These are phyloP conservation scores for Nitzschia sp. DNA, from an alignment of 108 stramenopile species.

Conservation along the genomic window DNA sequence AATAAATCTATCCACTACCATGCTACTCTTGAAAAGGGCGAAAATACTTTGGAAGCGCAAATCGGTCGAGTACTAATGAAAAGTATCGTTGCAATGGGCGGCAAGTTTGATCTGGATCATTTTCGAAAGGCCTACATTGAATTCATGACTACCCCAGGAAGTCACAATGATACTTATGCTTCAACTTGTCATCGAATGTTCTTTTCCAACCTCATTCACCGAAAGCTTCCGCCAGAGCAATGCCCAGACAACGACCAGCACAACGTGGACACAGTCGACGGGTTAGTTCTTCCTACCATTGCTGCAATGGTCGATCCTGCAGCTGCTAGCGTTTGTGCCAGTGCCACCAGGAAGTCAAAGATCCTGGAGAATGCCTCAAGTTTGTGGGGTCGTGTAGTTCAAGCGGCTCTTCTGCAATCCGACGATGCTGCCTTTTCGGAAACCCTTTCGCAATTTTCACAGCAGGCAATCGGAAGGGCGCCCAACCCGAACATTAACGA, in stretches of 20 bases:
- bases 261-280: conserved; percentile 91
- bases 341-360: conserved; percentile 52
- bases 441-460: conserved; percentile 27
- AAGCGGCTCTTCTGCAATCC: conserved; percentile 25
- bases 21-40: conserved; percentile 72
- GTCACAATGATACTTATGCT: conserved; percentile 90
- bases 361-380: conserved; percentile 46
- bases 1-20: conserved; percentile 82
- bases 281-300: conserved; percentile 73
- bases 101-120: conserved; percentile 53
- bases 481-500: conserved; percentile 21
- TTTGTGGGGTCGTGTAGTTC: conserved; percentile 49
- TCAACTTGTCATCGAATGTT: conserved; percentile 93
- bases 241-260: conserved; percentile 92
- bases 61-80: conserved; percentile 72
- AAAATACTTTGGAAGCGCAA: conserved; percentile 83
- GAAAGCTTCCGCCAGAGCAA: conserved; percentile 51
- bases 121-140: conserved; percentile 77
- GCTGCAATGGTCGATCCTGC: conserved; percentile 51
- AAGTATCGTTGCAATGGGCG: conserved; percentile 50
- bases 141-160: conserved; percentile 85
- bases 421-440: conserved; percentile 34
- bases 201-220: conserved; percentile 77
- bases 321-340: conserved; percentile 56
- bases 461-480: conserved; percentile 20